Evolutionary conservation across 805 yeast genomes (phyloP), one percentile per base, ranked within the genome.

Genomic region (Candida dajiaensis): DNA sequence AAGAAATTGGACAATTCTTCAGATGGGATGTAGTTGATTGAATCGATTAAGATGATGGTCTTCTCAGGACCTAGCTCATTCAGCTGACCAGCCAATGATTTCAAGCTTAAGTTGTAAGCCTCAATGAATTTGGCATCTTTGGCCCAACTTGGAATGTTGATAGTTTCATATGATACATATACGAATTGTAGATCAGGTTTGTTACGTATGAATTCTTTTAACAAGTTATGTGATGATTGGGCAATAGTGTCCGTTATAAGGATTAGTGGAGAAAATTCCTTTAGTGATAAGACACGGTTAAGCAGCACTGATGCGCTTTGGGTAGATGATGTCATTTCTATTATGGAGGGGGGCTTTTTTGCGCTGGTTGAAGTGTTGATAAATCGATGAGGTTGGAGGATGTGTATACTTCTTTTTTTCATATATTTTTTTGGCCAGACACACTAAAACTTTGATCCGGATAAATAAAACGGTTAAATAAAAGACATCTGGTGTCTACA

Each of bases 231-330:
- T 0, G 89, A 78, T 0, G 94, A 78, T 62, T 90, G 97, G 0
- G 75, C 69, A 10, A 89, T 64, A 1, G 85, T 73, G 61, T 94
- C 98, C 9, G 77, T 59, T 4, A 85, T 69, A 5, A 92, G 70
- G 3, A 88, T 63, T 45, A 92, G 77, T 0, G 96, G 95, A 0
- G 92, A 76, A 20, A 65, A 64, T 57, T 94, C 98, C 52, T 82
- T 85, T 43, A 87, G 66, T 3, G 81, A 65, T 3, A 94, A 63
- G 7, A 88, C 68, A 48, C 98, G 68, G 40, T 74, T 79, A 46
- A 90, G 69, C 6, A 89, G 68, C 28, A 84, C 83, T n/a, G 74
- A 51, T 38, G 74, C 67, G 48, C 66, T 69, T 39, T 70, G 71
- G 4, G 67, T 60, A 4, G 70, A 53, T 13, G 62, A 55, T 2